Evolutionary conservation across 2,329 filamentous ascomycete genomes (phyloP).

Genomic region (Davidsoniella virescens): DNA sequence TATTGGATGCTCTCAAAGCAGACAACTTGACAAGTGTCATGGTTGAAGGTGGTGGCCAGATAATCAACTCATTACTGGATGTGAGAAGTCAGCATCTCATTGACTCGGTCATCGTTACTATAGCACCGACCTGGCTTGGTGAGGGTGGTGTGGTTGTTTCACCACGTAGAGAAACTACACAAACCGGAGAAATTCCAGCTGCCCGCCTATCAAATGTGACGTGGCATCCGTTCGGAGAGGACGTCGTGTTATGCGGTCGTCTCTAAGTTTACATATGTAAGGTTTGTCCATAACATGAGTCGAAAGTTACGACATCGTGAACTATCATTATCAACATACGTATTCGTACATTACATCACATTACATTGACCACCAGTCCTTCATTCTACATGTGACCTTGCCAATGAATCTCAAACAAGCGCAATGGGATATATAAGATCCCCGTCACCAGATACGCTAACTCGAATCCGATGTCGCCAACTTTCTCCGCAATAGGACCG

Average conservation of each 20-base stretch:
- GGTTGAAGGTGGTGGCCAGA: conserved; percentile 72
- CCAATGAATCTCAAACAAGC: conserved; percentile 16
- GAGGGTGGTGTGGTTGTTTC: conserved; percentile 64
- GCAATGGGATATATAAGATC: conserved; percentile 26
- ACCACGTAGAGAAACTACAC: conserved; percentile 39
- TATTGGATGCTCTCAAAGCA: conserved; percentile 40
- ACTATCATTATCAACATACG: neutral
- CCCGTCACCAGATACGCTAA: conserved; percentile 26
- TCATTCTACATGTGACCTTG: neutral
- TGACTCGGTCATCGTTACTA: conserved; percentile 68
- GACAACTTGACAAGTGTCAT: conserved; percentile 64
- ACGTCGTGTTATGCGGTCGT: conserved; percentile 66
- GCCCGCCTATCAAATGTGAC: conserved; percentile 48
- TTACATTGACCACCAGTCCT: conserved; percentile 21
- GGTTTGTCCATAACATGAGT: neutral
- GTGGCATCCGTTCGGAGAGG: conserved; percentile 68
- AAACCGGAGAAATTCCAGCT: conserved; percentile 39
- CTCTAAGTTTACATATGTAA: conserved; percentile 19
- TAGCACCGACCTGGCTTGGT: conserved; percentile 84
- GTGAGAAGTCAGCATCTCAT: conserved; percentile 44
- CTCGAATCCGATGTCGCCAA: conserved; percentile 31
- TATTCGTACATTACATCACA: neutral
- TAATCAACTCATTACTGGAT: conserved; percentile 69
- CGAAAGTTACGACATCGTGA: neutral
- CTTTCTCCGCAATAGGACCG: conserved; percentile 26